These are phyloP conservation scores for Trichomonas vaginalis DNA, from an alignment of 208 protist genomes.

Conservation along the genomic window DNA sequence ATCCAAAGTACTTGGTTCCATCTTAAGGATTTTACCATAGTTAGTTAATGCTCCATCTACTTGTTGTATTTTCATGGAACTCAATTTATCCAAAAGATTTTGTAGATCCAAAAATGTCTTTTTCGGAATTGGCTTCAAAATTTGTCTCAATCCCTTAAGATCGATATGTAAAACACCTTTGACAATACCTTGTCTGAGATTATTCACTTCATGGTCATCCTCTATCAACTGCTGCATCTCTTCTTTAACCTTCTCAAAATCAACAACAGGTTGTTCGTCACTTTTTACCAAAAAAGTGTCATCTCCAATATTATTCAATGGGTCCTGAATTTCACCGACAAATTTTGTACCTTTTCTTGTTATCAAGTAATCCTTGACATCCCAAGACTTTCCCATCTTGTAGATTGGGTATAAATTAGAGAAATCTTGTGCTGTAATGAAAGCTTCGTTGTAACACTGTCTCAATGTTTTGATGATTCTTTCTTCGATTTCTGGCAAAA, in stretches of 20 bases:
- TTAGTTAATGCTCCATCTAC: background rate
- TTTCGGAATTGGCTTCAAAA: background rate
- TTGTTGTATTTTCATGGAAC: background rate
- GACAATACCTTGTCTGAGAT: background rate
- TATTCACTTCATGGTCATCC: background rate
- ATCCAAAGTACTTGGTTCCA: background rate
- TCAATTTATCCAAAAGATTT: background rate
- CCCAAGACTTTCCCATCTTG: background rate
- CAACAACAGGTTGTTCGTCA: background rate
- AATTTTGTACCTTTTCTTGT: background rate
- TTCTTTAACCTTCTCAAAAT: background rate
- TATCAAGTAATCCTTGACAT: background rate
- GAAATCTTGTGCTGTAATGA: background rate
- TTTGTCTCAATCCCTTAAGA: background rate
- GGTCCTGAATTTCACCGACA: background rate
- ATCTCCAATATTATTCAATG: background rate
- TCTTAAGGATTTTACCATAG: background rate
- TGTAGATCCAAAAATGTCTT: background rate
- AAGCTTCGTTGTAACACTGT: background rate
- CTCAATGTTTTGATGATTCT: background rate
- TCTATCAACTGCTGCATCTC: background rate
- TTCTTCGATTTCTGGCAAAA: background rate
- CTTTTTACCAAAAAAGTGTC: background rate
- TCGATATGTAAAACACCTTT: background rate
- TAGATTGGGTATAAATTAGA: background rate